Conservation (phyloP, 2,329 filamentous ascomycete genomes). For the Beauveria sp. region DNA sequence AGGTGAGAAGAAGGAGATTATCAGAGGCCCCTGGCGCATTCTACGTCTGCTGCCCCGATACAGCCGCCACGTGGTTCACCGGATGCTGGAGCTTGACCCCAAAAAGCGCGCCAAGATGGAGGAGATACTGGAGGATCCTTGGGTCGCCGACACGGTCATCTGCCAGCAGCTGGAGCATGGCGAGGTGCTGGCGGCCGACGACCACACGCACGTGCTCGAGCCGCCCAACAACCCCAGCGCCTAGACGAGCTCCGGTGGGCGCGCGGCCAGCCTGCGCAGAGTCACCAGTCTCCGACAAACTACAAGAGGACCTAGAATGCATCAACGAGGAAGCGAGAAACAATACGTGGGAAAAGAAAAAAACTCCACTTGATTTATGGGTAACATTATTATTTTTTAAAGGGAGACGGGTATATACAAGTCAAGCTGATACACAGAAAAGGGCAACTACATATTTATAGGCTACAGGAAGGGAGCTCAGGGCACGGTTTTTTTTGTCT, state of each 20-base stretch:
- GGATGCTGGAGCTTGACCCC: slow-evolving; percentile 88
- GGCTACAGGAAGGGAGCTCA: slow-evolving; percentile 6
- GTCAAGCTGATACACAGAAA: neutral
- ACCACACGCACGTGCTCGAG: slow-evolving; percentile 81
- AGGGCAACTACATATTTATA: slow-evolving; percentile 1
- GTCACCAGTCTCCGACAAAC: slow-evolving; percentile 1
- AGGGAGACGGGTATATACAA: neutral
- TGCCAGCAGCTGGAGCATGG: slow-evolving; percentile 72
- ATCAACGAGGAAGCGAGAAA: neutral
- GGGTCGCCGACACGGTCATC: slow-evolving; percentile 79
- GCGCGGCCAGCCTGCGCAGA: neutral
- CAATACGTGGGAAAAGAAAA: neutral
- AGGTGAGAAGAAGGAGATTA: slow-evolving; percentile 61
- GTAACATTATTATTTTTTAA: neutral
- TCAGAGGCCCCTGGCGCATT: slow-evolving; percentile 88
- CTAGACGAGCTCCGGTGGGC: neutral
- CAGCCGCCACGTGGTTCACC: slow-evolving; percentile 78
- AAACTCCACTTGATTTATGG: neutral
- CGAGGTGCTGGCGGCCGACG: slow-evolving; percentile 60
- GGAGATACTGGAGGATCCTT: slow-evolving; percentile 80
- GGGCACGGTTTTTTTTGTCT: neutral
- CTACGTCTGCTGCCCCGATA: slow-evolving; percentile 82
- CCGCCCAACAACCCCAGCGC: slow-evolving; percentile 46
- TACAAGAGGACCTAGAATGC: neutral
- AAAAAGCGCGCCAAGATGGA: slow-evolving; percentile 74